Conservation (phyloP, 2,329 filamentous ascomycete species). For the Ophiostoma novo-ulmi region DNA sequence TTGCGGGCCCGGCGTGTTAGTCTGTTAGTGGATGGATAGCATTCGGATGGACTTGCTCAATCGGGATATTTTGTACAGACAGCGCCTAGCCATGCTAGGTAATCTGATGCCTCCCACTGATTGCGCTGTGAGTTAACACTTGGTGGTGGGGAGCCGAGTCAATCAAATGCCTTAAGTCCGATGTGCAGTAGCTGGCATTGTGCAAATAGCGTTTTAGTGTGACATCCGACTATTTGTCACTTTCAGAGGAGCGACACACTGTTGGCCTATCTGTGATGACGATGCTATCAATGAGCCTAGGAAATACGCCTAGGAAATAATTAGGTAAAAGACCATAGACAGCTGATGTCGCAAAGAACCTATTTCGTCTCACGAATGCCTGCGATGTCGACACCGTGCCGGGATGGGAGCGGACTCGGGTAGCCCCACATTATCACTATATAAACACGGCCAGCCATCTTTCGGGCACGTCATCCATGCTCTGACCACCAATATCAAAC, state of each 20-base stretch:
- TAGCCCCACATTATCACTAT: not conserved
- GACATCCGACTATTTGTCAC: not conserved
- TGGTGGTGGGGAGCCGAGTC: not conserved
- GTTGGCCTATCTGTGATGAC: not conserved
- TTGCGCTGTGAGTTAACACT: not conserved
- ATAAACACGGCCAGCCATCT: not conserved
- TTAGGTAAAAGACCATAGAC: not conserved
- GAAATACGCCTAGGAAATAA: not conserved
- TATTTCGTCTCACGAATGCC: too few species aligned
- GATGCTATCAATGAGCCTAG: not conserved
- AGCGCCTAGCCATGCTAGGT: not conserved
- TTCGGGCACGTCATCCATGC: not conserved
- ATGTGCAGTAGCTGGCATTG: not conserved
- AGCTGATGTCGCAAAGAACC: not conserved
- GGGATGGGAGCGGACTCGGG: not conserved
- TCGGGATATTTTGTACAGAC: not conserved
- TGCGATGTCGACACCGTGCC: not conserved
- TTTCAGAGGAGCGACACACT: not conserved
- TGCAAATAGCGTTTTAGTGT: not conserved
- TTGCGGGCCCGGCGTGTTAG: constrained; percentile 8
- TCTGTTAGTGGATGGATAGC: not conserved
- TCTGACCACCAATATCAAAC: not conserved
- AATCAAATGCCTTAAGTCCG: not conserved
- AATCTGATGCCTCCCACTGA: constrained; percentile 2
- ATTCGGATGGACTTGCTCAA: not conserved